Evolutionary conservation across 305 asterid genomes (phyloP).

Genomic region (Fraxinus velutina): DNA sequence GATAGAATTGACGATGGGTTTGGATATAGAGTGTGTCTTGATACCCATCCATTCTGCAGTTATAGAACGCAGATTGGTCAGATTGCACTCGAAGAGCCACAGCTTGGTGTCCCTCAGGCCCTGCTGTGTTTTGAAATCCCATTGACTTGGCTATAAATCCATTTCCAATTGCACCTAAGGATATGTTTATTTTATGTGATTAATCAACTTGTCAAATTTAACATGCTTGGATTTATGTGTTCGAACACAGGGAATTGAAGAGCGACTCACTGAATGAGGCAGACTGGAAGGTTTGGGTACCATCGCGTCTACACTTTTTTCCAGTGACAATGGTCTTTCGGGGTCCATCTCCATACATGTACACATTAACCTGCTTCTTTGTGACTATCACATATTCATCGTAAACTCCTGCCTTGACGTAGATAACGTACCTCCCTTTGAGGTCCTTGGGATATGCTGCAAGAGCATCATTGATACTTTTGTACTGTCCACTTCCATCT

Average conservation of each 20-base stretch:
- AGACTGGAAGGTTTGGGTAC: conserved; percentile 26
- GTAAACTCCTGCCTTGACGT: conserved; percentile 39
- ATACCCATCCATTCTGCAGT: conserved; percentile 40
- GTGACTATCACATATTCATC: conserved; percentile 28
- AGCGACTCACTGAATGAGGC: conserved; percentile 35
- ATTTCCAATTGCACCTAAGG: conserved; percentile 29
- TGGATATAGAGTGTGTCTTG: conserved; percentile 41
- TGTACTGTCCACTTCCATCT: conserved; percentile 36
- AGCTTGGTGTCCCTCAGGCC: conserved; percentile 43
- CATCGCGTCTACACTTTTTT: conserved; percentile 19
- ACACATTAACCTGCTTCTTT: conserved; percentile 33
- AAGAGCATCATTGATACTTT: conserved; percentile 27
- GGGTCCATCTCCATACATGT: conserved; percentile 48
- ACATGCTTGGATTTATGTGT: not conserved
- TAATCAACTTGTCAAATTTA: not conserved
- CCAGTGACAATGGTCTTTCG: conserved; percentile 40
- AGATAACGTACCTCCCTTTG: conserved; percentile 33
- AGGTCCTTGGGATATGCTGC: conserved; percentile 35
- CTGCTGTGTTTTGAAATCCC: conserved; percentile 42
- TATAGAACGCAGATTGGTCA: conserved; percentile 36
- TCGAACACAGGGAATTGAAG: not conserved
- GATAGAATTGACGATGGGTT: conserved; percentile 35
- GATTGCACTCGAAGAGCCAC: conserved; percentile 41
- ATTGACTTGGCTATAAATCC: conserved; percentile 39
- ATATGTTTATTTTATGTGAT: not conserved